These are phyloP conservation scores for Arthroderma sp. DNA, from an alignment of 2,329 filamentous ascomycete species.

Conservation along the genomic window DNA sequence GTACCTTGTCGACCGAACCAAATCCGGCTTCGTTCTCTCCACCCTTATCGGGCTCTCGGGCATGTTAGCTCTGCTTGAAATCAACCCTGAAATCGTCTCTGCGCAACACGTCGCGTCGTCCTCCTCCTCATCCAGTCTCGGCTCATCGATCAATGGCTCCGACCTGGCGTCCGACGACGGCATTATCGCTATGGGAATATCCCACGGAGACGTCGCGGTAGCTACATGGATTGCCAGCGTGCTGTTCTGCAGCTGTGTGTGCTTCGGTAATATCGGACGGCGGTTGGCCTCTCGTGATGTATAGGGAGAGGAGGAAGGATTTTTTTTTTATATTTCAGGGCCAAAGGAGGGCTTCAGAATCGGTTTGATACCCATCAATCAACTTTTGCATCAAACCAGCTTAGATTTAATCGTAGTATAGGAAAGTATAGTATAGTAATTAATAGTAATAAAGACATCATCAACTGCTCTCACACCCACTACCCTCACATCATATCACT, in stretches of 20 bases:
- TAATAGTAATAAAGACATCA: too few species aligned
- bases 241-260: slow-evolving; percentile 85
- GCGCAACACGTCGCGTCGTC: slow-evolving; percentile 40
- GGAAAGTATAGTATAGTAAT: too few species aligned
- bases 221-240: slow-evolving; percentile 87
- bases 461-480: too few species aligned
- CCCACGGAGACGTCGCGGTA: slow-evolving; percentile 31
- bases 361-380: too few species aligned
- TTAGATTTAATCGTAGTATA: too few species aligned
- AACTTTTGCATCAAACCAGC: too few species aligned
- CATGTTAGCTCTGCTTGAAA: slow-evolving; percentile 57
- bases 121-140: slow-evolving; percentile 17
- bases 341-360: too few species aligned
- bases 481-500: too few species aligned
- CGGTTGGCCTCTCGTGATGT: slow-evolving; percentile 35
- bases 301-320: too few species aligned
- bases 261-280: slow-evolving; percentile 90
- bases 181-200: slow-evolving; percentile 37
- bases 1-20: slow-evolving; percentile 89
- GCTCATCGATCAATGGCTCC: slow-evolving; percentile 11
- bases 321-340: too few species aligned
- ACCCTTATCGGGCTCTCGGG: slow-evolving; percentile 59
- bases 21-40: slow-evolving; percentile 69
- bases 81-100: slow-evolving; percentile 68
- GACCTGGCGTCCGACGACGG: slow-evolving; percentile 17